A percentile compares a stretch with the other conserved stretches of the same genome.
Evolutionary conservation across 108 stramenopile genomes (phyloP).

Genomic region (Cyclotella choctawhatcheeana): DNA sequence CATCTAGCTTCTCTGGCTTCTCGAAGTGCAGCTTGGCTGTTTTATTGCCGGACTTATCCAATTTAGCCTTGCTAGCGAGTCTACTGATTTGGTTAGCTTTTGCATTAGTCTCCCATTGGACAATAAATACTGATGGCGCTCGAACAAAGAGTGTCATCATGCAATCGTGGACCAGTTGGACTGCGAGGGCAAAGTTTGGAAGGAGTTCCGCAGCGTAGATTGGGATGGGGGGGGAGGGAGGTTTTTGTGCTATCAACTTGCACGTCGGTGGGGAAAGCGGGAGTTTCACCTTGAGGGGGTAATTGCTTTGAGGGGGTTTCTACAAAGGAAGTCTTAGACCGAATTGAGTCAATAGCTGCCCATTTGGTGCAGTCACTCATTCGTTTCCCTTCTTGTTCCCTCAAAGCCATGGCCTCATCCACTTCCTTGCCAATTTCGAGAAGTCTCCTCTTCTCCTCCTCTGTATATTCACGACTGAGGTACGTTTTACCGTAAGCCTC

Average conservation of each 20-base stretch:
- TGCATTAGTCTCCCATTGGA: neutral
- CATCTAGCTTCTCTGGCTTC: too few relatives aligned
- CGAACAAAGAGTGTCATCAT: neutral
- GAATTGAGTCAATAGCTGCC: neutral
- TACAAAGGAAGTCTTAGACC: neutral
- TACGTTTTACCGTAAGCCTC: too few relatives aligned
- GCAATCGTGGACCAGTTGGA: too few relatives aligned
- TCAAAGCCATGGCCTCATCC: too few relatives aligned
- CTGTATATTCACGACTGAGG: too few relatives aligned
- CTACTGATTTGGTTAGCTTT: neutral
- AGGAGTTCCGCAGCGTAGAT: neutral
- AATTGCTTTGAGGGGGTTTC: neutral
- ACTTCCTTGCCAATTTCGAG: too few relatives aligned
- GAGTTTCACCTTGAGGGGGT: too few relatives aligned
- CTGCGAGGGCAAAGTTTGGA: neutral
- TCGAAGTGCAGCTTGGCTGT: too few relatives aligned
- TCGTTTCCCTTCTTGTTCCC: too few relatives aligned
- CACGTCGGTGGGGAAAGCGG: neutral
- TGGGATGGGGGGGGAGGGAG: too few relatives aligned
- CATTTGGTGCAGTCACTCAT: too few relatives aligned
- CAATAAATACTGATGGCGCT: neutral
- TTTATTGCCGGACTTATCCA: neutral
- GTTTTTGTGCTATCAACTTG: neutral
- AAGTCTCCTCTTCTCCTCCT: too few relatives aligned
- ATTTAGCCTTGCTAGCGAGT: neutral